Base-by-base conservation (phyloP, 2,329 filamentous ascomycete species). In the Hypoxylon sp. region DNA sequence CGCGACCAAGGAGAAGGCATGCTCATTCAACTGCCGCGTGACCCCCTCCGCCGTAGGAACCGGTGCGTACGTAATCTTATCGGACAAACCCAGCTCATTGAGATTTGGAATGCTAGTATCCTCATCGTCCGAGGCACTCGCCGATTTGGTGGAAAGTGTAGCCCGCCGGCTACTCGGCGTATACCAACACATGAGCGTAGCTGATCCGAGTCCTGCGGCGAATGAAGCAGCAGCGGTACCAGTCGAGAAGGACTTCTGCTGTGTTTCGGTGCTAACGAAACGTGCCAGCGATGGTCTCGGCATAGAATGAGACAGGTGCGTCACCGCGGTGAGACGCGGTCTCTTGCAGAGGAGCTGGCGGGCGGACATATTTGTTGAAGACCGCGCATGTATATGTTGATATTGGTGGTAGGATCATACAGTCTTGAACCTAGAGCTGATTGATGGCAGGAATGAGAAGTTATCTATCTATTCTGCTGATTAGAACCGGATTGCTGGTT, bases 11-110 rank as follows among this genome's bases (percentile, higher is more conserved):
- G 63, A 63, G 58, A 72, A 74, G 5, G 73, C 73, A 18, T 70
- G 51, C 56, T 75, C 72, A 26, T 75, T 77, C 44, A 77, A 64
- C 65, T 70, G 71, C 22, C n/a, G 54, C 8, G 74, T 75, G 54
- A 76, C 71, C 2, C 72, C 71, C 22, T 73, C 71, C 7, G 64
- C 53, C 9, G 71, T 72, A 2, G 74, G 71, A 1, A 68, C 49
- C n/a, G 69, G 69, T 5, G 59, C 59, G 56, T 72, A 75, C 6
- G 62, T 57, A 24, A 76, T 67, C 50, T 71, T 28, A 44, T 71
- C 67, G 8, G 74, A 72, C 14, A 68, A 28, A 30, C 72, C 72
- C 9, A 74, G 59, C 52, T 66, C 44, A 44, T 75, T 67, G 20
- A 77, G 71, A 55, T 76, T 64, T 11, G 75, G 74, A 8, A 72